These are phyloP conservation scores for Geotrichum fermentans DNA, from an alignment of 1,139 yeast species.

Conservation along the genomic window DNA sequence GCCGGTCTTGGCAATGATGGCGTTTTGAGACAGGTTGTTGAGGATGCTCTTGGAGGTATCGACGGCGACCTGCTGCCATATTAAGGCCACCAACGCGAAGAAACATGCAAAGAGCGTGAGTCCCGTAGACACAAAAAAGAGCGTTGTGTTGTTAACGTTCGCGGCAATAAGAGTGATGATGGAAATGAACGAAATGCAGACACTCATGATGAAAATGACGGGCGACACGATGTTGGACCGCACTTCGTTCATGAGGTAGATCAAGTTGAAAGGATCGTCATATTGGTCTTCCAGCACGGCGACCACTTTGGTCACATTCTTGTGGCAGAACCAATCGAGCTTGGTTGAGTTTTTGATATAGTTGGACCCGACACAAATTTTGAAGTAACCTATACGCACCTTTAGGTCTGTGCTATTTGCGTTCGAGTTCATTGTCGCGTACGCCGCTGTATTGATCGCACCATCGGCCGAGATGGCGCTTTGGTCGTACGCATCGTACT, in stretches of 20 bases:
- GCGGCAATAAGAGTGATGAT: slow-evolving; percentile 15
- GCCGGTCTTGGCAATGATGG: slow-evolving; percentile 13
- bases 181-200: slow-evolving; percentile 14
- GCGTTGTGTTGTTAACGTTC: slow-evolving; percentile 3
- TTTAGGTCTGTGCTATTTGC: slow-evolving; percentile 22
- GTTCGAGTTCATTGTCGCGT: slow-evolving; percentile 17
- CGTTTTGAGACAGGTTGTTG: slow-evolving; percentile 20
- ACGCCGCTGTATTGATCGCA: slow-evolving; percentile 27
- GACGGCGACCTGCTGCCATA: slow-evolving; percentile 31
- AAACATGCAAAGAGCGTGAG: slow-evolving; percentile 23
- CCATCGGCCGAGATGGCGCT: slow-evolving; percentile 19
- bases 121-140: slow-evolving; percentile 23
- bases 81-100: slow-evolving; percentile 27
- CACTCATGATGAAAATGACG: slow-evolving; percentile 15
- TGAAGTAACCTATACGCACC: slow-evolving; percentile 31
- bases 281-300: slow-evolving; percentile 14
- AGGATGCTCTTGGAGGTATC: slow-evolving; percentile 22
- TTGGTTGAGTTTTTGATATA: slow-evolving; percentile 14
- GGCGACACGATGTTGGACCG: slow-evolving; percentile 18
- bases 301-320: slow-evolving; percentile 23
- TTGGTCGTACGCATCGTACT: slow-evolving; percentile 25
- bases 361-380: slow-evolving; percentile 26
- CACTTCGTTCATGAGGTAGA: slow-evolving; percentile 21
- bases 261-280: slow-evolving; percentile 29
- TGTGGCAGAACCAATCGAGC: slow-evolving; percentile 28